Conservation (phyloP, 176 grass and related monocot species). For the Triticum timopheevii region DNA sequence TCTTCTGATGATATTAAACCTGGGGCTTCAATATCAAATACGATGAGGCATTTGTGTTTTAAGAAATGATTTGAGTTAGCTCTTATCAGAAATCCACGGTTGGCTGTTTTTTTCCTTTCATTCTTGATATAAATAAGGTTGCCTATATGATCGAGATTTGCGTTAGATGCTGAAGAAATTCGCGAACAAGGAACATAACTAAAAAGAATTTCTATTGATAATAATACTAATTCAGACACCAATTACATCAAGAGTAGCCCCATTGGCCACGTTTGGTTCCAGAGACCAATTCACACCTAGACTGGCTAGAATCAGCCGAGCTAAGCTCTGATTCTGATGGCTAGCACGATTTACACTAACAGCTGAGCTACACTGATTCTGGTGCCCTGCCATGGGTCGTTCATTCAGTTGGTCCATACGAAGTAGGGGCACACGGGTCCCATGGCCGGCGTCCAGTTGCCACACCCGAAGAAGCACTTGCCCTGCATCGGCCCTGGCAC, state of each 20-base stretch:
- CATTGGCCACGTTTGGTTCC: not conserved
- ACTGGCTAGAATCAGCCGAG: not conserved
- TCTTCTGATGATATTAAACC: too few relatives aligned
- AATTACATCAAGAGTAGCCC: not conserved
- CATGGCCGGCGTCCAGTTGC: slow-evolving; percentile 50
- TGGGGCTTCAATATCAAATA: not conserved
- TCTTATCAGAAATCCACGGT: not conserved
- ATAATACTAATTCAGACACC: not conserved
- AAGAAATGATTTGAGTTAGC: not conserved
- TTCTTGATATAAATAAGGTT: too few relatives aligned
- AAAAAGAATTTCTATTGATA: too few relatives aligned
- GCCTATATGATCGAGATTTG: too few relatives aligned
- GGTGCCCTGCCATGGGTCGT: not conserved
- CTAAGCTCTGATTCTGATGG: not conserved
- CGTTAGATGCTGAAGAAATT: not conserved
- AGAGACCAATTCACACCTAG: not conserved
- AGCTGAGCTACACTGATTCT: not conserved
- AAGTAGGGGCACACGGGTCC: slow-evolving; percentile 46
- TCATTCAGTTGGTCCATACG: slow-evolving; percentile 15
- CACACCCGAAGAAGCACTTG: slow-evolving; percentile 42
- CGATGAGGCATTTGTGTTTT: not conserved
- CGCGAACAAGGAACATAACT: not conserved
- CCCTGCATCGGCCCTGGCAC: not conserved
- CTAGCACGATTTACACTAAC: not conserved
- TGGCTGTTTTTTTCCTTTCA: not conserved